Base-by-base conservation (phyloP, 2,329 filamentous ascomycete species). In the Rosellinia necatrix region DNA sequence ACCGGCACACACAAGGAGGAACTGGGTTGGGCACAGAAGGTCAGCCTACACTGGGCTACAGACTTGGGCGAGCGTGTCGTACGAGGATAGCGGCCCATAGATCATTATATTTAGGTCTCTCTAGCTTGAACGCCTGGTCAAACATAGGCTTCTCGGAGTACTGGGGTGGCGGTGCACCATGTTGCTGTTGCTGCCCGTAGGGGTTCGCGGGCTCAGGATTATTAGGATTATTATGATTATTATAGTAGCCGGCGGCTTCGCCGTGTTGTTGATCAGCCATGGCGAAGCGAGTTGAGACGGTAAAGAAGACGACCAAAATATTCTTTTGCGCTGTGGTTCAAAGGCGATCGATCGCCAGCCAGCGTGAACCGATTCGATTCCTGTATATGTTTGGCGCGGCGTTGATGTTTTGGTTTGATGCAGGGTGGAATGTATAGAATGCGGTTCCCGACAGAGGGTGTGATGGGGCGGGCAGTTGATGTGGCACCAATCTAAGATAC, bases 61-160 rank as follows among this genome's bases (percentile, higher is more conserved):
- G n/a, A 38, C 3, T 44, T 19, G n/a, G 30, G 32, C n/a, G n/a
- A 25, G 32, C 4, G 32, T 29, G 35, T 52, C 79, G 13, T 72
- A 89, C 87, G 68, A 97, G 76, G 35, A 96, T 76, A 3, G 89
- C 92, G 3, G 92, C 92, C 93, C 92, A 97, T 22, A 90, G 70
- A 71, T 97, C 93, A 68, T 97, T 91, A 75, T 82, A 96, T 72
- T 93, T 96, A n/a, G 91, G 91, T 61, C 78, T 86, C 48, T 90
- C 83, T 49, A 97, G 74, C 73, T 88, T 88, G 79, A 97, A 97
- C 1, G 86, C 84, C 68, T 97, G 83, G 17, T 93, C 85, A 70
- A 96, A 97, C 25, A 75, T 76, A 29, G 76, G 75, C 68, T 83
- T 83, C 59, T 81, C 78, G 6, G 54, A 41, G 27, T 61, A 58